These are phyloP conservation scores for Triglochin maritima DNA, from an alignment of 106 monocot species.

Conservation along the genomic window DNA sequence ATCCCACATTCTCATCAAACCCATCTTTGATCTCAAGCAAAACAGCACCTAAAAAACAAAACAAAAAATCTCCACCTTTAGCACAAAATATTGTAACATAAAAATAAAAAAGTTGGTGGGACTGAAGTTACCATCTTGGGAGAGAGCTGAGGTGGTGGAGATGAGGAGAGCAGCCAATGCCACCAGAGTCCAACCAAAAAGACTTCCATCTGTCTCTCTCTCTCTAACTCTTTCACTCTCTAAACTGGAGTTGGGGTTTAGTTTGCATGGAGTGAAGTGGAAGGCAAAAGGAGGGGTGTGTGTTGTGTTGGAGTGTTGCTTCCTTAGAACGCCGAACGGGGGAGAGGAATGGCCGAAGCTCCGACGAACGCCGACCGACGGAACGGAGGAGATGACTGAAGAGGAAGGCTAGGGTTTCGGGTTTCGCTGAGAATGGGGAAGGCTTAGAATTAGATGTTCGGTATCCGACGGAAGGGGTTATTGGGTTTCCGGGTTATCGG, in stretches of 20 bases:
- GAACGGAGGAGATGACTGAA: too few species aligned
- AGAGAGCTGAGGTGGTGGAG: background rate
- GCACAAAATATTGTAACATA: background rate
- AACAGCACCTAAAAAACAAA: constrained; percentile 31
- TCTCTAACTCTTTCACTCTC: background rate
- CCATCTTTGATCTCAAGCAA: constrained; percentile 73
- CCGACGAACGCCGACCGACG: too few species aligned
- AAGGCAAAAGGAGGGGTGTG: too few species aligned
- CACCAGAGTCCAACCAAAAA: background rate
- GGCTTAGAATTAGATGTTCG: too few species aligned
- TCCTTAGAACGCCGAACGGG: too few species aligned
- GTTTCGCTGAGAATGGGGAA: too few species aligned
- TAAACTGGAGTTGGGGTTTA: background rate
- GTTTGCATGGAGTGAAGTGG: too few species aligned
- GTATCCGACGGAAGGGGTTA: too few species aligned
- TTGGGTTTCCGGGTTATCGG: too few species aligned
- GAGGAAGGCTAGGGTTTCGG: too few species aligned
- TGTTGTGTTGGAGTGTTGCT: too few species aligned
- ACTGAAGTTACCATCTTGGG: constrained; percentile 5
- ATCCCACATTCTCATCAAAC: constrained; percentile 13
- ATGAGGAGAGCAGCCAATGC: background rate
- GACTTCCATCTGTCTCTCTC: background rate
- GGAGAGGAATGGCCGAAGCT: too few species aligned
- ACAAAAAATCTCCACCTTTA: background rate
- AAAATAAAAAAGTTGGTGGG: background rate